A percentile compares a stretch with the other conserved stretches of the same genome.
phyloP scores from a whole-genome alignment of 2,329 filamentous ascomycete species.

The Diatrype stigma region DNA sequence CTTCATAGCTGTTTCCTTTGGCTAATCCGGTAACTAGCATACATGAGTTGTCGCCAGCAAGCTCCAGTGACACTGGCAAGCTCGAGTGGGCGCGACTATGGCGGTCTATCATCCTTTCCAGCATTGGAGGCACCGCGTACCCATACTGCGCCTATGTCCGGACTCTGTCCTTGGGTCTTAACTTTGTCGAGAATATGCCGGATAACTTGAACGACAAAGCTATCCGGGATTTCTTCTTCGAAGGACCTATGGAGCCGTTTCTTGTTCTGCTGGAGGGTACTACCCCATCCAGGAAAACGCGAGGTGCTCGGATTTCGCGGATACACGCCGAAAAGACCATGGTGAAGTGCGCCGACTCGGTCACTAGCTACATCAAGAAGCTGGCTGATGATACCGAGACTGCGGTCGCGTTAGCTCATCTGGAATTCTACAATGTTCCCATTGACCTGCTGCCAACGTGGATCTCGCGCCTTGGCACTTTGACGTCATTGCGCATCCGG shows the following conservation, averaged over 20 bases:
- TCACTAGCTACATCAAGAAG: constrained; percentile 46
- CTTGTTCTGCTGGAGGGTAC: constrained; percentile 19
- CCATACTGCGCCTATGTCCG: constrained; percentile 68
- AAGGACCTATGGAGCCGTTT: constrained; percentile 33
- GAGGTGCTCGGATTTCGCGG: constrained; percentile 11
- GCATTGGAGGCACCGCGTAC: constrained; percentile 56
- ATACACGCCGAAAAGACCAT: constrained; percentile 34
- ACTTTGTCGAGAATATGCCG: constrained; percentile 55
- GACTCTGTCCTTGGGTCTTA: constrained; percentile 54
- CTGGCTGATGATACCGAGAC: constrained; percentile 36
- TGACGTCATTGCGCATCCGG: constrained; percentile 57
- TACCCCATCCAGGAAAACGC: constrained; percentile 16
- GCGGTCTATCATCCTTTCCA: constrained; percentile 65
- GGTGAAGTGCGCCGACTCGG: constrained; percentile 50
- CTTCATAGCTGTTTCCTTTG: background rate
- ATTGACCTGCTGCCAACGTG: constrained; percentile 51
- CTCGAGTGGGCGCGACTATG: constrained; percentile 60
- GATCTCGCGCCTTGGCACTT: constrained; percentile 53
- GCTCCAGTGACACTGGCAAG: constrained; percentile 35
- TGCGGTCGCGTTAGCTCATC: constrained; percentile 50
- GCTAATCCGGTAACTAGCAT: constrained; percentile 33
- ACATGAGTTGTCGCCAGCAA: constrained; percentile 41
- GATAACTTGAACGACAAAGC: constrained; percentile 36
- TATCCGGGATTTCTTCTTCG: constrained; percentile 35
- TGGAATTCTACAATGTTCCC: constrained; percentile 50